These are phyloP conservation scores for Talaromyces trachyspermus DNA, from an alignment of 495 filamentous ascomycete species.

Conservation along the genomic window DNA sequence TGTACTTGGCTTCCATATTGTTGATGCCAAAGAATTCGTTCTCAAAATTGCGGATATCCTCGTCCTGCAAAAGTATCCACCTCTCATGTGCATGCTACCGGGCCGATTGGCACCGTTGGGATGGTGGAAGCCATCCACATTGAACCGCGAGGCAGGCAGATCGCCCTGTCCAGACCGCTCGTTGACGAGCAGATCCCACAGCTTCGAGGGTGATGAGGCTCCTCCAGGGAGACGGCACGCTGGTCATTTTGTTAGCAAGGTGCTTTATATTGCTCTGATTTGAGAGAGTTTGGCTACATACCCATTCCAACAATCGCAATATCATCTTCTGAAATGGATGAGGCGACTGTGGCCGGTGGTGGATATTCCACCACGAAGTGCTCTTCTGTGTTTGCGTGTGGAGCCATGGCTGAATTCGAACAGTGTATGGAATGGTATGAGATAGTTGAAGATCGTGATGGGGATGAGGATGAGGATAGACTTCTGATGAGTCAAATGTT, in stretches of 20 bases:
- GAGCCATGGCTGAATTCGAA: too few species aligned
- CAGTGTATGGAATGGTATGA: too few species aligned
- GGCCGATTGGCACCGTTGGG: slow-evolving; percentile 11
- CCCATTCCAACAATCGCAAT: slow-evolving; percentile 15
- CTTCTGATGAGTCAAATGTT: too few species aligned
- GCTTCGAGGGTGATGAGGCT: slow-evolving; percentile 31
- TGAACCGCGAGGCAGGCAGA: slow-evolving; percentile 28
- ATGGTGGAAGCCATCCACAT: slow-evolving; percentile 30
- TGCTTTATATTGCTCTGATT: not conserved
- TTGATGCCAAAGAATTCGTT: slow-evolving; percentile 29
- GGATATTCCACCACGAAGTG: too few species aligned
- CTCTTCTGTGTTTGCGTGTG: too few species aligned
- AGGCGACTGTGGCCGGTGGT: too few species aligned
- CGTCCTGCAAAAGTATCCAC: slow-evolving; percentile 10
- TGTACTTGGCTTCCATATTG: slow-evolving; percentile 34
- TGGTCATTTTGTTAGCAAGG: not conserved
- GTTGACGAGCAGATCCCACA: slow-evolving; percentile 38
- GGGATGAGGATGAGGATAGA: too few species aligned
- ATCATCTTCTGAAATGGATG: too few species aligned
- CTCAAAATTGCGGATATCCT: slow-evolving; percentile 5
- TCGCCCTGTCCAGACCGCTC: slow-evolving; percentile 15
- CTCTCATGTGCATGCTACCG: slow-evolving; percentile 5
- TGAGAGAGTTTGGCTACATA: not conserved
- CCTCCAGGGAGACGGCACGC: slow-evolving; percentile 38
- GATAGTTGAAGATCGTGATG: too few species aligned